phyloP scores from a whole-genome alignment of 2,329 filamentous ascomycete species.

The Cylindrodendrum hubeiense region DNA sequence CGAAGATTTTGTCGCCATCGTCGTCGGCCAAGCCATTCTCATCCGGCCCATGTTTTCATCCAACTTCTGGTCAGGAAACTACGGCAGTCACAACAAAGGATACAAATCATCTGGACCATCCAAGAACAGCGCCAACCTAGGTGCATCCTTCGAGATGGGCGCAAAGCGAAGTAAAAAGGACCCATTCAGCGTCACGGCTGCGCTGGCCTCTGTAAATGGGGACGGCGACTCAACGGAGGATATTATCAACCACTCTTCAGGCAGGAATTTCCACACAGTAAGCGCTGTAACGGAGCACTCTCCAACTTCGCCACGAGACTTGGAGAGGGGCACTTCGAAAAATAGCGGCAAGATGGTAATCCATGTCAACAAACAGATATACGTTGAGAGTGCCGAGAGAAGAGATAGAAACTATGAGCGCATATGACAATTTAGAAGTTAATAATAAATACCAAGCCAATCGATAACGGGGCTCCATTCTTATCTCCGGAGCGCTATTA shows the following conservation, averaged over 20 bases:
- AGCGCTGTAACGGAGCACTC: neutral
- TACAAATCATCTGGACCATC: slow-evolving; percentile 25
- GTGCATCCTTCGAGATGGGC: slow-evolving; percentile 18
- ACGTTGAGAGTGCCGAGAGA: slow-evolving; percentile 11
- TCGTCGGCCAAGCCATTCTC: slow-evolving; percentile 52
- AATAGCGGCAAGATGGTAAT: slow-evolving; percentile 21
- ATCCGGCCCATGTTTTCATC: slow-evolving; percentile 45
- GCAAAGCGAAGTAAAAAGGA: slow-evolving; percentile 19
- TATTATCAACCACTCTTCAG: slow-evolving; percentile 16
- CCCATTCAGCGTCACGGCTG: slow-evolving; percentile 28
- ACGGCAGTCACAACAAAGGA: neutral
- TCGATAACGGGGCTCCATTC: no score
- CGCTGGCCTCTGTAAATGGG: slow-evolving; percentile 22
- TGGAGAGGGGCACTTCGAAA: slow-evolving; percentile 13
- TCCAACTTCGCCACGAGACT: slow-evolving; percentile 4
- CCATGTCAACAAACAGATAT: slow-evolving; percentile 26
- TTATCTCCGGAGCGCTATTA: no score
- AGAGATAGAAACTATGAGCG: neutral
- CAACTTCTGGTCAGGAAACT: slow-evolving; percentile 38
- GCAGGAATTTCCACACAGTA: neutral
- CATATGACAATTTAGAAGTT: neutral
- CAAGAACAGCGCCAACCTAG: slow-evolving; percentile 17
- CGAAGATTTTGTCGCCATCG: slow-evolving; percentile 52
- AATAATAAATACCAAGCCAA: no score
- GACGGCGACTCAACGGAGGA: slow-evolving; percentile 21